Percentiles rank a stretch among this genome's conserved stretches.
Evolutionary conservation across 2,329 filamentous ascomycete genomes (phyloP).

Genomic region (Penicillium sp.): DNA sequence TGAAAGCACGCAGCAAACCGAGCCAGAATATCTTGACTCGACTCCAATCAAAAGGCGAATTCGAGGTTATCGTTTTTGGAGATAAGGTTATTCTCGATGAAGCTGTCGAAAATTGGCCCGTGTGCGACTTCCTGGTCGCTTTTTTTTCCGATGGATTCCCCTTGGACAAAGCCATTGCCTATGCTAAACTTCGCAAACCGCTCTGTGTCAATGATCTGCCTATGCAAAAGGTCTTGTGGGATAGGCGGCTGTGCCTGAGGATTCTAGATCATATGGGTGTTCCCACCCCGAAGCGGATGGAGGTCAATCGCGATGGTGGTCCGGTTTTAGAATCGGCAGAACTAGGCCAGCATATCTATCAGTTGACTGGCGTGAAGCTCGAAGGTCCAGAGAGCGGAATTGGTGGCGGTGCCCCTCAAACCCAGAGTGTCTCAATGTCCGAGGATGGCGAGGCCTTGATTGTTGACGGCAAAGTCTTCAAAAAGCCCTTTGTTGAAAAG

Average conservation of each 20-base stretch:
- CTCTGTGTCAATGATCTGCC: slow-evolving; percentile 97
- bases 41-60: slow-evolving; percentile 84
- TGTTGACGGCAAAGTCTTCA: slow-evolving; percentile 77
- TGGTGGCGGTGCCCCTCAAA: slow-evolving; percentile 55
- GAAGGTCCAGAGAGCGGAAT: slow-evolving; percentile 68
- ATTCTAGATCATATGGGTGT: slow-evolving; percentile 88
- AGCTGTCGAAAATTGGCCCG: slow-evolving; percentile 92
- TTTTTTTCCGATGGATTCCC: slow-evolving; percentile 99
- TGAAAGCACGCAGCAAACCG: slow-evolving; percentile 94
- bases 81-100: slow-evolving; percentile 99
- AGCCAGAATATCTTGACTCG: slow-evolving; percentile 94
- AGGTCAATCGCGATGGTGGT: slow-evolving; percentile 90
- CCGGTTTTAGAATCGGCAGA: slow-evolving; percentile 75
- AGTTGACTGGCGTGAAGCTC: slow-evolving; percentile 73
- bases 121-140: slow-evolving; percentile 94
- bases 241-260: slow-evolving; percentile 81
- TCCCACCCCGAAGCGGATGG: slow-evolving; percentile 80
- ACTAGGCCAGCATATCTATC: slow-evolving; percentile 73
- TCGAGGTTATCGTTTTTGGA: slow-evolving; percentile 95
- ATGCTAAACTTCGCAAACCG: slow-evolving; percentile 86
- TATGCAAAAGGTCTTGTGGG: slow-evolving; percentile 97
- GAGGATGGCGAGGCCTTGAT: slow-evolving; percentile 84
- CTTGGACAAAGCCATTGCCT: slow-evolving; percentile 93
- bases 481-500: slow-evolving; percentile 97
- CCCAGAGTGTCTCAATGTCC: slow-evolving; percentile 74